Base-by-base conservation (phyloP, 768 basidiomycete genomes). In the Tricholoma matsutake region DNA sequence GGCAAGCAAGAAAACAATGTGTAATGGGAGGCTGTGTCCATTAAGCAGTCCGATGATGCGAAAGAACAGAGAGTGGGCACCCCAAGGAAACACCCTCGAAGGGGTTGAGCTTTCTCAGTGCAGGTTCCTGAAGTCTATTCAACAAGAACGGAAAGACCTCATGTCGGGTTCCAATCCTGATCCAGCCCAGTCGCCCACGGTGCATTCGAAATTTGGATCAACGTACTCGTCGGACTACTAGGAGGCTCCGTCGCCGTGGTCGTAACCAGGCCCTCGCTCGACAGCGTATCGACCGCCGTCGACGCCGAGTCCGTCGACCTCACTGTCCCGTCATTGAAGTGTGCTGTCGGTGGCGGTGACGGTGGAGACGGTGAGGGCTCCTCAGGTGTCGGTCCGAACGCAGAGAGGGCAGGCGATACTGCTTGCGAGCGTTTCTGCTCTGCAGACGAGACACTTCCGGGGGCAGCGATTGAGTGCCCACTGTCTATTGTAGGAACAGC, bases 371-470 rank as follows among this genome's bases (percentile, higher is more conserved):
- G 25, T 41, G 63, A 57, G 25, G 64, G 54, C 28, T 64, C 49
- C 31, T 63, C 60, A 39, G 61, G 14, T 34, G 65, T 51, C 34
- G 61, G 56, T 14, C 83, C 82, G 66, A 86, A 83, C 0, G 80
- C 81, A 0, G 84, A 85, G 52, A 81, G 61, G 0, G 81, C 76
- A 32, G 84, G 85, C 2, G 84, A 84, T 35, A 78, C 66, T 6
- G 73, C 66, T 2, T 62, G 69, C 56, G 58, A 62, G 18, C 71
- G 72, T 52, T 71, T 73, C 25, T 82, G 78, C n/a, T 80, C 81
- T 61, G 84, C 81, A 0, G 81, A 82, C 0, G 83, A 81, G 54
- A 88, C 70, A 55, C 86, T 88, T 20, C 78, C 78, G 1, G 83
- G 80, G 58, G 80, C 79, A 0, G 79, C 66, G 29, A 84, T 74